Percentiles rank a stretch among this genome's conserved stretches.
Conservation (phyloP, 306 rosid species). For the Sechiopsis laciniata region DNA sequence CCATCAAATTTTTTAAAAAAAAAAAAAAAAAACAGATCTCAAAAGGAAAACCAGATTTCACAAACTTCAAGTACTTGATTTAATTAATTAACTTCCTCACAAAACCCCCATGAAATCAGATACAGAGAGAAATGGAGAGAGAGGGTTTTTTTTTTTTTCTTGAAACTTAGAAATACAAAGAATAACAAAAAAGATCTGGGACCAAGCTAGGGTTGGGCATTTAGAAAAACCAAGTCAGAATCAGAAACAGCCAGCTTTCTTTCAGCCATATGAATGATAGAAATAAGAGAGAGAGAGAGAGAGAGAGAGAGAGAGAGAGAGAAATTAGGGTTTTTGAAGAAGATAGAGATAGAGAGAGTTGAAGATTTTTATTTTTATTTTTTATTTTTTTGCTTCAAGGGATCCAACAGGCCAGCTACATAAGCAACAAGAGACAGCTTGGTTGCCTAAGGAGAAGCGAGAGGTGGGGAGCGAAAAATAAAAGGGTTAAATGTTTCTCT, state of each 20-base stretch:
- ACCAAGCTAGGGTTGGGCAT: background rate
- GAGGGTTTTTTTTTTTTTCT: no score
- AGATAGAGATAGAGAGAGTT: no score
- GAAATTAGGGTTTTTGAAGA: slow-evolving; percentile 17
- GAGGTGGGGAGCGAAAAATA: slow-evolving; percentile 17
- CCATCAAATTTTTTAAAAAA: slow-evolving; percentile 30
- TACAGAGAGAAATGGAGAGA: background rate
- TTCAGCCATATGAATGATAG: background rate
- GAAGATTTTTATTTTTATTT: no score
- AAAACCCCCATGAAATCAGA: no score
- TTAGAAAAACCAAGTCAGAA: background rate
- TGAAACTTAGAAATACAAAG: background rate
- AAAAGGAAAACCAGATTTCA: background rate
- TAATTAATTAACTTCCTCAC: background rate
- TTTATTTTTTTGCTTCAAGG: slow-evolving; percentile 27
- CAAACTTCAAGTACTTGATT: background rate
- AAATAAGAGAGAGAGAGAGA: background rate
- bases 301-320: background rate
- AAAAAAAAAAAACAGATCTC: no score
- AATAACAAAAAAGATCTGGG: background rate
- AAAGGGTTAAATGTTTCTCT: no score
- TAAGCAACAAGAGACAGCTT: slow-evolving; percentile 59
- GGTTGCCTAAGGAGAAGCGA: slow-evolving; percentile 59
- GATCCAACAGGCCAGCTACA: slow-evolving; percentile 25
- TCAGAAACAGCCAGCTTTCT: no score